Conservation (phyloP, 2,329 filamentous ascomycete genomes). For the Cadophora gregata region DNA sequence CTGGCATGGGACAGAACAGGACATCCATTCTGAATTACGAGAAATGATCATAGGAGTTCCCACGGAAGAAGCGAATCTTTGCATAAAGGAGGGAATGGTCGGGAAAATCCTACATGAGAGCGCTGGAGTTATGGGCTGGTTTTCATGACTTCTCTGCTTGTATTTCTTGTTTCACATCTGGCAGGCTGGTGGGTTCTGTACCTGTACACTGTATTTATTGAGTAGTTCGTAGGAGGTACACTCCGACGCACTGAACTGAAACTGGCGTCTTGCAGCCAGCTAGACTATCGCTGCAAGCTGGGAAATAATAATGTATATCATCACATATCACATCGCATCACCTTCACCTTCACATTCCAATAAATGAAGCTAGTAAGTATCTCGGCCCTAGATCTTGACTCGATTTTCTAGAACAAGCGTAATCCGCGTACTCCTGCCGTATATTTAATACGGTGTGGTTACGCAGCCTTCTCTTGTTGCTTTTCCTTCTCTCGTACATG, state of each 20-base stretch:
- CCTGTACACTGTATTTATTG: constrained; percentile 12
- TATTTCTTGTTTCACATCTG: neutral
- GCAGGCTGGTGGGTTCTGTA: neutral
- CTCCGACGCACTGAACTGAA: neutral
- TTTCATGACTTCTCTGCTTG: constrained; percentile 9
- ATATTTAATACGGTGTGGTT: neutral
- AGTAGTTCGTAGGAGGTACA: neutral
- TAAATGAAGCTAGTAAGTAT: neutral
- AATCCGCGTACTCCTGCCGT: neutral
- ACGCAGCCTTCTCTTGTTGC: constrained; percentile 2
- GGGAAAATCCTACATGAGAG: neutral
- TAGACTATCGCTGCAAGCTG: neutral
- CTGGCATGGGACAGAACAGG: constrained; percentile 10
- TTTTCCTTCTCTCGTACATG: constrained; percentile 5
- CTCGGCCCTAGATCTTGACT: neutral
- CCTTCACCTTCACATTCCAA: neutral
- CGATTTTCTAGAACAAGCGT: neutral
- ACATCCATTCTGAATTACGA: constrained; percentile 10
- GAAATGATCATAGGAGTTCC: neutral
- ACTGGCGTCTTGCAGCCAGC: constrained; percentile 8
- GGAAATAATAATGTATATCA: constrained; percentile 19
- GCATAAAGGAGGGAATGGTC: neutral
- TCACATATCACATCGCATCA: constrained; percentile 14
- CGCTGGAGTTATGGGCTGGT: constrained; percentile 13
- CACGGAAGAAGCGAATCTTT: constrained; percentile 1